These are phyloP conservation scores for Toxicodendron radicans DNA, from an alignment of 345 rosid genomes.

Conservation along the genomic window DNA sequence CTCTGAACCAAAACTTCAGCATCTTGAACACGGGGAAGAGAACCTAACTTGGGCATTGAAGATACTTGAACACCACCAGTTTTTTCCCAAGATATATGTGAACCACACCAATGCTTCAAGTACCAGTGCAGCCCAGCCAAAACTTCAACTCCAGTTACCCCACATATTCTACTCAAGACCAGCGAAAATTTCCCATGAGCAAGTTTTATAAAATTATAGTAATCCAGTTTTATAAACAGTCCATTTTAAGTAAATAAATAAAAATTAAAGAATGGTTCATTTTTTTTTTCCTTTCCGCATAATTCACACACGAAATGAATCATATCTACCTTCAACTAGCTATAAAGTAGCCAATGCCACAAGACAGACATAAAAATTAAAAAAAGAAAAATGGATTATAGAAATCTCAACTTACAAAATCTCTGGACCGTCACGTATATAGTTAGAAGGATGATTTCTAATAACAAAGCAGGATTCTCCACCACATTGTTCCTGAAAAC, in stretches of 20 bases:
- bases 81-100: slow-evolving; percentile 71
- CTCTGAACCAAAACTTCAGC: slow-evolving; percentile 46
- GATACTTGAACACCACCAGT: slow-evolving; percentile 61
- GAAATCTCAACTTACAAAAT: slow-evolving; percentile 36
- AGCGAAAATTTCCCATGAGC: slow-evolving; percentile 16
- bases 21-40: slow-evolving; percentile 55
- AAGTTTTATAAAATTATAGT: not conserved
- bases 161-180: slow-evolving; percentile 46
- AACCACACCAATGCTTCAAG: slow-evolving; percentile 59
- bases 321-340: not conserved
- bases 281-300: not conserved
- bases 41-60: slow-evolving; percentile 46
- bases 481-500: slow-evolving; percentile 48
- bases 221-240: not conserved
- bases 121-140: slow-evolving; percentile 73
- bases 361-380: not conserved
- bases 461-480: slow-evolving; percentile 52
- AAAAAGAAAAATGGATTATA: not conserved
- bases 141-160: slow-evolving; percentile 64
- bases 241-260: not conserved
- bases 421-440: slow-evolving; percentile 35
- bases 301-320: not conserved
- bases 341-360: not conserved
- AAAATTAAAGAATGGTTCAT: not conserved
- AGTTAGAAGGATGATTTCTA: slow-evolving; percentile 35